phyloP scores from a whole-genome alignment of 116 monocot genomes.

The Zostera marina region DNA sequence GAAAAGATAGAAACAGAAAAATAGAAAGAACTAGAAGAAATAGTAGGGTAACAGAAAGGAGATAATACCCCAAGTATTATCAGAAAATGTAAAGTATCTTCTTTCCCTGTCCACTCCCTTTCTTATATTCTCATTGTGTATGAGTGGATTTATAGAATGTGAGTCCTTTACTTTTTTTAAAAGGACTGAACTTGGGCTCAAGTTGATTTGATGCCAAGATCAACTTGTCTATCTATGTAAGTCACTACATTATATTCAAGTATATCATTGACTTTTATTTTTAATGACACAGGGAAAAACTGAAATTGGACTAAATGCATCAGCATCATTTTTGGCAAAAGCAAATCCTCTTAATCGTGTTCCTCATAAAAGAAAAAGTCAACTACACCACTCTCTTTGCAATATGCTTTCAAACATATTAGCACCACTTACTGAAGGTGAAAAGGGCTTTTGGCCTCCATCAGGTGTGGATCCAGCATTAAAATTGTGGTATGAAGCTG shows the following conservation, averaged over 20 bases:
- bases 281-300: constrained; percentile 53
- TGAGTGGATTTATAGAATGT: not conserved
- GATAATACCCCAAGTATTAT: too few relatives aligned
- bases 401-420: constrained; percentile 98
- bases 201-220: too few relatives aligned
- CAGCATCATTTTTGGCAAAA: constrained; percentile 94
- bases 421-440: constrained; percentile 89
- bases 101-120: too few relatives aligned
- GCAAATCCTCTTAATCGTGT: constrained; percentile 94
- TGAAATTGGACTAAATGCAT: constrained; percentile 91
- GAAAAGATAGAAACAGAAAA: too few relatives aligned
- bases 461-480: constrained; percentile 78
- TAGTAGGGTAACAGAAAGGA: too few relatives aligned
- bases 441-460: constrained; percentile 84
- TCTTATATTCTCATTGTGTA: too few relatives aligned
- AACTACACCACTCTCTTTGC: constrained; percentile 94
- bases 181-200: too few relatives aligned
- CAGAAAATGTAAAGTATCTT: too few relatives aligned
- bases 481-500: constrained; percentile 95
- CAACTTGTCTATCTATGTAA: too few relatives aligned
- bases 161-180: too few relatives aligned
- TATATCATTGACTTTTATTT: not conserved
- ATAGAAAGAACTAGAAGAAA: too few relatives aligned
- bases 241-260: too few relatives aligned
- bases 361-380: constrained; percentile 94